These are phyloP conservation scores for Ceratocystiopsis sp. DNA, from an alignment of 2,329 filamentous ascomycete species.

Conservation along the genomic window DNA sequence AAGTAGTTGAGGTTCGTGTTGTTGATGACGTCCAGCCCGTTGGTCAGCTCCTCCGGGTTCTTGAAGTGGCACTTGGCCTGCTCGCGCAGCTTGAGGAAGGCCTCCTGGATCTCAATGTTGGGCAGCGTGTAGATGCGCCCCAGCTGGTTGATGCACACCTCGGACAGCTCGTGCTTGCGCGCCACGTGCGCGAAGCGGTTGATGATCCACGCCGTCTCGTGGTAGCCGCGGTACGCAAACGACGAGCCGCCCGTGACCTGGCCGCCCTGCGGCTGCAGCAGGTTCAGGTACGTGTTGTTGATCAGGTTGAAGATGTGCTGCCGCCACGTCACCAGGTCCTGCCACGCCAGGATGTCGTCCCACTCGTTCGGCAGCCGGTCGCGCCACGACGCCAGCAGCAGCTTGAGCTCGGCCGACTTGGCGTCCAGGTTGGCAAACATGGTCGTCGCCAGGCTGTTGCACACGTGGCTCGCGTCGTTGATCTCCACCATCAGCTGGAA, in stretches of 20 bases:
- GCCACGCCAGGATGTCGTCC: slow-evolving; percentile 99
- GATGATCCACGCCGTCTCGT: slow-evolving; percentile 99
- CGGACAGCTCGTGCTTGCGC: slow-evolving; percentile 86
- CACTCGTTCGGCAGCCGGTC: slow-evolving; percentile 92
- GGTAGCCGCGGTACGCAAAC: slow-evolving; percentile 91
- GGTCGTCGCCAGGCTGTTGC: slow-evolving; percentile 72
- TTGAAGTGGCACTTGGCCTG: slow-evolving; percentile 98
- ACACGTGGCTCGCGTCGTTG: slow-evolving; percentile 94
- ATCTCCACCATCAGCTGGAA: slow-evolving; percentile 97
- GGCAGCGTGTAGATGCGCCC: slow-evolving; percentile 96
- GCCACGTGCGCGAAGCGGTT: slow-evolving; percentile 97
- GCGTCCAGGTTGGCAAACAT: slow-evolving; percentile 72
- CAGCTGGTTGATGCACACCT: slow-evolving; percentile 93
- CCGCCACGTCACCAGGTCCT: slow-evolving; percentile 97
- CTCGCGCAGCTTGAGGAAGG: slow-evolving; percentile 94
- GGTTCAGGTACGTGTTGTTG: slow-evolving; percentile 77
- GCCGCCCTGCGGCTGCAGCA: slow-evolving; percentile 57
- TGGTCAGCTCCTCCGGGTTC: slow-evolving; percentile 80
- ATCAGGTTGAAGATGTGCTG: slow-evolving; percentile 98
- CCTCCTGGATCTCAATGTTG: slow-evolving; percentile 99
- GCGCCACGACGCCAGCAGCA: slow-evolving; percentile 86
- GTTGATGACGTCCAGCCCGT: slow-evolving; percentile 93
- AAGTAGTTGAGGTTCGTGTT: slow-evolving; percentile 99
- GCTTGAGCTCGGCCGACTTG: slow-evolving; percentile 89
- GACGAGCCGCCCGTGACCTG: slow-evolving; percentile 78